Percentiles rank a stretch among this genome's conserved stretches.
Evolutionary conservation across 306 rosid species (phyloP).

Genomic region (Vigna angularis): DNA sequence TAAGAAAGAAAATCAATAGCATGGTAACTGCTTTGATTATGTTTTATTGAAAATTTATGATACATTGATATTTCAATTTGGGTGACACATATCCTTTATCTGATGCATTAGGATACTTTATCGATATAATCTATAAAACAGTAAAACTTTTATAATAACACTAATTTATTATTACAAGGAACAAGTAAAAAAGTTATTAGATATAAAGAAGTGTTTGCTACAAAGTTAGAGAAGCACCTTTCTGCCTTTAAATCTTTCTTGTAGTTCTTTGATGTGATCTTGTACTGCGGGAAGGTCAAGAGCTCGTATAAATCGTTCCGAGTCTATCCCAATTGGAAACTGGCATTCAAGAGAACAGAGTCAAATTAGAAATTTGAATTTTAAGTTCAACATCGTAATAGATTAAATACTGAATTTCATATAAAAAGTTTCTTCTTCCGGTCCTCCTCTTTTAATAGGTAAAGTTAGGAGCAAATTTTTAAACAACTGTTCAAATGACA

Average conservation of each 20-base stretch:
- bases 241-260: slow-evolving; percentile 83
- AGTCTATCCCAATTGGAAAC: slow-evolving; percentile 96
- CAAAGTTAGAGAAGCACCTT: slow-evolving; percentile 62
- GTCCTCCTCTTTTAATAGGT: background rate
- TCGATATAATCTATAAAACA: too few relatives aligned
- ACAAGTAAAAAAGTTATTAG: slow-evolving; percentile 10
- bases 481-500: slow-evolving; percentile 8
- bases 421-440: background rate
- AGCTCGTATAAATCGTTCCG: slow-evolving; percentile 76
- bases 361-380: slow-evolving; percentile 33
- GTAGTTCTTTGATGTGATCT: slow-evolving; percentile 67
- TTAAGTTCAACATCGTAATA: slow-evolving; percentile 7
- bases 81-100: too few relatives aligned
- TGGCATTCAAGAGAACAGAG: slow-evolving; percentile 49
- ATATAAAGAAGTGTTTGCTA: slow-evolving; percentile 1
- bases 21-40: too few relatives aligned
- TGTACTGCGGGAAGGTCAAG: slow-evolving; percentile 63
- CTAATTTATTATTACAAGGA: background rate
- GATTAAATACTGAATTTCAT: slow-evolving; percentile 19
- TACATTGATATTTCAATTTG: too few relatives aligned
- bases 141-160: too few relatives aligned
- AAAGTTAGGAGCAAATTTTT: slow-evolving; percentile 9
- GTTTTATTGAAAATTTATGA: too few relatives aligned
- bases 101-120: too few relatives aligned
- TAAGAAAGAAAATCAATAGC: too few relatives aligned